Base-by-base conservation (phyloP, 73 alveolate genomes). In the Urostyla sp. region DNA sequence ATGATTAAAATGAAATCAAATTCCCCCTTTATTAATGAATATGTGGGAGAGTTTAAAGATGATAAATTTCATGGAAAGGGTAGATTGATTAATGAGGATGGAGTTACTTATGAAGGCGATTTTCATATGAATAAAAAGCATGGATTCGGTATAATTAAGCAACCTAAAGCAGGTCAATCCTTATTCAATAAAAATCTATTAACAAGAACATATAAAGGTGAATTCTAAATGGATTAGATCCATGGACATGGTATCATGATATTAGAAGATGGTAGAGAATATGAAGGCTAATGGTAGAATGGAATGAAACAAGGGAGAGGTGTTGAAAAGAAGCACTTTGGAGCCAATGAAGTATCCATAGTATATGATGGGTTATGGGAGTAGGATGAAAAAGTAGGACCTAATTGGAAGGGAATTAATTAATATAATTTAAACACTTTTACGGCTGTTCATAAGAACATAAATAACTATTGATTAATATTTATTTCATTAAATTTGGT, bases 81-180 rank as follows among this genome's bases (percentile, higher is more conserved):
- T 26, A 44, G 44, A 28, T 16, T 40, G 13, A 40, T 32, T 4
- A 44, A 66, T 44, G 59, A 40, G 27, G 26, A 31, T 23, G 63
- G 80, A 3, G 80, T 66, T 38, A 66, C 27, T 15, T 66, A 66
- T 40, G 80, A 66, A 66, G 80, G 80, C 23, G 80, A 66, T 44
- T 66, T 50, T 49, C 49, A 40, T 21, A 18, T 40, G 15, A 23
- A 44, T 13, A 16, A 43, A 15, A 66, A 66, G 46, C 15, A 37
- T 13, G 80, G 80, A 8, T 66, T 66, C 44, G 80, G 59, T 6
- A 66, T 40, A 13, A 31, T 37, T 23, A 37, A 31, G 5, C 49
- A 40, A 5, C 80, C 59, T 11, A 11, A 26, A 43, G 43, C 56
- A 3, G 80, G 80, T 7, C 44, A 37, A 18, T 31, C 37, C 26